These are phyloP conservation scores for Infundibulicybe gibba DNA, from an alignment of 768 basidiomycete genomes.

Conservation along the genomic window DNA sequence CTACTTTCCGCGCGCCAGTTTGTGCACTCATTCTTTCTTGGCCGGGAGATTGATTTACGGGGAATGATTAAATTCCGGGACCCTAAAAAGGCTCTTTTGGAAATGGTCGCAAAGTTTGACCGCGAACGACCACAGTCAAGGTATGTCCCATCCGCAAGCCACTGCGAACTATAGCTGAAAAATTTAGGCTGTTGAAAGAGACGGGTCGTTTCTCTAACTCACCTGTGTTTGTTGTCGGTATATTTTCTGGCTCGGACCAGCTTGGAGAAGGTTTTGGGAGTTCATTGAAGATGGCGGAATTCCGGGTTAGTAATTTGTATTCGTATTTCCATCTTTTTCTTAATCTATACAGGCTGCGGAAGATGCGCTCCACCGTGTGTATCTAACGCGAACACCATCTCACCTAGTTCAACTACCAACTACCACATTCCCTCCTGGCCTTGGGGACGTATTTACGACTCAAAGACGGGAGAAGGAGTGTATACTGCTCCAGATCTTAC, in stretches of 20 bases:
- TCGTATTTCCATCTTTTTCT: constrained; percentile 1
- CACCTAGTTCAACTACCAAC: constrained; percentile 69
- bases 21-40: constrained; percentile 85
- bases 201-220: constrained; percentile 89
- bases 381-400: constrained; percentile 74
- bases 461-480: constrained; percentile 34
- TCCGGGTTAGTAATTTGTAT: constrained; percentile 53
- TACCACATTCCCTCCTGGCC: constrained; percentile 60
- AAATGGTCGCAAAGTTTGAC: constrained; percentile 68
- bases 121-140: constrained; percentile 67
- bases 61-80: constrained; percentile 78
- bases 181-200: constrained; percentile 76
- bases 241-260: constrained; percentile 79
- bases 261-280: constrained; percentile 94
- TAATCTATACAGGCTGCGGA: constrained; percentile 63
- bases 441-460: constrained; percentile 45
- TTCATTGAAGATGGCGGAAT: constrained; percentile 93
- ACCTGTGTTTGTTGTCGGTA: constrained; percentile 94
- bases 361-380: constrained; percentile 78
- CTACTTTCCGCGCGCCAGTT: constrained; percentile 85
- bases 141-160: constrained; percentile 30
- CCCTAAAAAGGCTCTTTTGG: constrained; percentile 73
- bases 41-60: constrained; percentile 78
- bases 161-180: background rate
- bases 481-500: constrained; percentile 56